phyloP scores from a whole-genome alignment of 768 basidiomycete species.

The Imleria badia region DNA sequence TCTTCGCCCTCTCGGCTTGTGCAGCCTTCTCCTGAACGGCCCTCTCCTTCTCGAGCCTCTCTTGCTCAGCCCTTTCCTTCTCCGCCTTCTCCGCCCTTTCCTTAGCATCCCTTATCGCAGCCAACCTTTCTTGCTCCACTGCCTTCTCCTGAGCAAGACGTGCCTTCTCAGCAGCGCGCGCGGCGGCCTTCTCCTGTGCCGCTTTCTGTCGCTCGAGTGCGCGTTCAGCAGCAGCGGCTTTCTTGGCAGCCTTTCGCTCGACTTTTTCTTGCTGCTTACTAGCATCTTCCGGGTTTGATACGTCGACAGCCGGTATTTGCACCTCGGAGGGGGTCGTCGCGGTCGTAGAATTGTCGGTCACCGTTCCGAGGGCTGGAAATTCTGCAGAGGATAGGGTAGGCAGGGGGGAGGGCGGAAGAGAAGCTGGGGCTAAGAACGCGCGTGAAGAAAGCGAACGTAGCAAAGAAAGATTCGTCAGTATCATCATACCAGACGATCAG shows the following conservation, averaged over 20 bases:
- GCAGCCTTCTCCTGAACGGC: conserved; percentile 31
- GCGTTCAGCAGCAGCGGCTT: conserved; percentile 60
- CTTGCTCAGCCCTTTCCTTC: conserved; percentile 39
- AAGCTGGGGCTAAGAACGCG: conserved; percentile 34
- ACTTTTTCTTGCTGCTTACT: conserved; percentile 53
- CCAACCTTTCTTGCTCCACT: conserved; percentile 49
- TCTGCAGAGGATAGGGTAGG: conserved; percentile 63
- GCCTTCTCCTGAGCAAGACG: conserved; percentile 54
- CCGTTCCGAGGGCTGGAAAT: conserved; percentile 63
- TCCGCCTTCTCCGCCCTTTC: conserved; percentile 37
- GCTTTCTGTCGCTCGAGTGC: conserved; percentile 57
- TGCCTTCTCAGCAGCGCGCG: conserved; percentile 51
- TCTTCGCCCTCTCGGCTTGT: conserved; percentile 38
- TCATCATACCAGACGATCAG: conserved; percentile 41
- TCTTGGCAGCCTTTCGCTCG: conserved; percentile 64
- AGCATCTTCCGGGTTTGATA: conserved; percentile 34
- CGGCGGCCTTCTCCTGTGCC: conserved; percentile 58
- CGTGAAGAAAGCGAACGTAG: conserved; percentile 21
- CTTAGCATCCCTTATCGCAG: conserved; percentile 38
- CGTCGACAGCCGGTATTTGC: conserved; percentile 12
- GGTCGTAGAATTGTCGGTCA: conserved; percentile 10
- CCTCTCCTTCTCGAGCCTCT: conserved; percentile 40
- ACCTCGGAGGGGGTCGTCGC: conserved; percentile 22
- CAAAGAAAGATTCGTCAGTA: conserved; percentile 42
- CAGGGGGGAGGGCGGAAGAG: conserved; percentile 40